phyloP scores from a whole-genome alignment of 495 filamentous ascomycete genomes.

The Lophium mytilinum region DNA sequence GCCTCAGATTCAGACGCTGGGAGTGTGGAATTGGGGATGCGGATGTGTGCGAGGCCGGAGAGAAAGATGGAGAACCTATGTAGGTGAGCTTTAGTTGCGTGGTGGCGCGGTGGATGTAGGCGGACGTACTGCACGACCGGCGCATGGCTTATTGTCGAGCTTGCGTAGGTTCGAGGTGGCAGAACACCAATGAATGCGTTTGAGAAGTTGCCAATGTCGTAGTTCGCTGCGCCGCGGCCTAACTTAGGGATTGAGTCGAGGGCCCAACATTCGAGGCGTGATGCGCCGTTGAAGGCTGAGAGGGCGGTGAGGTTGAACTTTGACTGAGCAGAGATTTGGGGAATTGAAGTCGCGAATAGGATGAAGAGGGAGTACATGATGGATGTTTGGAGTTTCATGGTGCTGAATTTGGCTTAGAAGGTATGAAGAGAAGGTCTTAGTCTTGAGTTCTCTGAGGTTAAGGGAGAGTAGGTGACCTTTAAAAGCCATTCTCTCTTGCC shows the following conservation, averaged over 20 bases:
- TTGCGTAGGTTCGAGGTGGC: background rate
- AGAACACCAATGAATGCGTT: slow-evolving; percentile 1
- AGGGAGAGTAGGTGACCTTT: too few species aligned
- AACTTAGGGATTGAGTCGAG: background rate
- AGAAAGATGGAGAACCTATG: slow-evolving; percentile 1
- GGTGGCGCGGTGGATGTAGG: background rate
- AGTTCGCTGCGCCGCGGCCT: background rate
- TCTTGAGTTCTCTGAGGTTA: too few species aligned
- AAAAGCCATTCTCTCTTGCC: too few species aligned
- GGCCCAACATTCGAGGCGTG: slow-evolving; percentile 4
- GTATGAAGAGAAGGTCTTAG: too few species aligned
- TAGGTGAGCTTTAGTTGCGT: background rate
- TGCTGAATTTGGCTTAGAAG: too few species aligned
- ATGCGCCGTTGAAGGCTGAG: background rate
- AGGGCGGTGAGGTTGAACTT: slow-evolving; percentile 7
- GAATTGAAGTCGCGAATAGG: too few species aligned
- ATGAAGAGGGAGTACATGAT: too few species aligned
- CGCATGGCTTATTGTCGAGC: slow-evolving; percentile 1
- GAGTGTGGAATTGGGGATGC: slow-evolving; percentile 1
- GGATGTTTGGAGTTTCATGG: too few species aligned
- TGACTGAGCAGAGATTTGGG: too few species aligned
- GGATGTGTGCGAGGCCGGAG: slow-evolving; percentile 2
- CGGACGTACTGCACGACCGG: background rate
- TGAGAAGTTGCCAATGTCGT: background rate
- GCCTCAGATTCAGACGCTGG: background rate